A percentile compares a stretch with the other conserved stretches of the same genome.
Conservation (phyloP, 495 filamentous ascomycete species). For the Diplogelasinospora grovesii region DNA sequence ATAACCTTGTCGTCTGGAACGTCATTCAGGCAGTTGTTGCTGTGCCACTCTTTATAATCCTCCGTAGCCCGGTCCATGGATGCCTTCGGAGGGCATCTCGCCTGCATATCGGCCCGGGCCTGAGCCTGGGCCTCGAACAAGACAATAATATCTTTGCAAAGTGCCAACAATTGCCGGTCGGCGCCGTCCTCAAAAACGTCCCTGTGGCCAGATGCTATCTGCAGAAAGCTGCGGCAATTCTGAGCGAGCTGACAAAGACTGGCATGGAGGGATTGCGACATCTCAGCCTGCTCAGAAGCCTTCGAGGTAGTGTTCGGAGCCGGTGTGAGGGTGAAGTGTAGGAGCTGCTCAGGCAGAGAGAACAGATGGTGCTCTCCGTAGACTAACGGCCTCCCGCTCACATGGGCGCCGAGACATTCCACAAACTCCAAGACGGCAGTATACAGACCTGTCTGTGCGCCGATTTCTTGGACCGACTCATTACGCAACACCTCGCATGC, state of each 20-base stretch:
- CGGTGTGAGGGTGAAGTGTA: background rate
- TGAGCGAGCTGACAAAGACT: conserved; percentile 6
- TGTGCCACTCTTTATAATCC: conserved; percentile 24
- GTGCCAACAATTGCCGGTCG: background rate
- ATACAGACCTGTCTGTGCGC: conserved; percentile 7
- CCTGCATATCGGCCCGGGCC: background rate
- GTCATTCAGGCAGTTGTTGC: conserved; percentile 30
- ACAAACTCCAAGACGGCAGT: conserved; percentile 25
- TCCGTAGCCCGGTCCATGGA: background rate
- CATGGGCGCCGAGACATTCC: conserved; percentile 14
- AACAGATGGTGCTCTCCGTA: conserved; percentile 17
- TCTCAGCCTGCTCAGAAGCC: conserved; percentile 4
- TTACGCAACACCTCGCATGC: conserved; percentile 23
- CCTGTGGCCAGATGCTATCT: background rate
- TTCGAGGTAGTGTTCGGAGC: background rate
- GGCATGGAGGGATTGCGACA: background rate
- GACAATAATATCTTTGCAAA: too few species aligned
- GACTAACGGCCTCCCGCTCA: conserved; percentile 9
- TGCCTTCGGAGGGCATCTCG: background rate
- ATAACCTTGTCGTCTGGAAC: conserved; percentile 31
- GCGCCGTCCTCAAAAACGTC: too few species aligned
- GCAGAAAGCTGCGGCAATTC: conserved; percentile 7
- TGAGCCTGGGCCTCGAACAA: background rate
- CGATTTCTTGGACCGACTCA: conserved; percentile 26
- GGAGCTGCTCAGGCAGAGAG: conserved; percentile 12